A percentile compares a stretch with the other conserved stretches of the same genome.
These are phyloP conservation scores for Syzygium aromaticum DNA, from an alignment of 345 rosid genomes.

Conservation along the genomic window DNA sequence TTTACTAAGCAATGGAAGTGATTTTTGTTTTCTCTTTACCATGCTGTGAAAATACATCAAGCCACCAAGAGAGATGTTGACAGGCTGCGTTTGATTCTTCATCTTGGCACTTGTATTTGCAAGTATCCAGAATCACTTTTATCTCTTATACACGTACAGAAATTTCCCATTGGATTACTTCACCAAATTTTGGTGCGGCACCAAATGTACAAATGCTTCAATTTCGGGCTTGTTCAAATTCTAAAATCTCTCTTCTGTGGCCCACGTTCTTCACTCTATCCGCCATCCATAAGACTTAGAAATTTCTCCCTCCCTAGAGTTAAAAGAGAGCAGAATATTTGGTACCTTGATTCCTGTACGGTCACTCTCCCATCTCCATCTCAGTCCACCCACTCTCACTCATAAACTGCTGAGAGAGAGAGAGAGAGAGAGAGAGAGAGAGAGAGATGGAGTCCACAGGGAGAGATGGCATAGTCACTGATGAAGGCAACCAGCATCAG, in stretches of 20 bases:
- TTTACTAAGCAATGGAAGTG: not conserved
- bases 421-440: not conserved
- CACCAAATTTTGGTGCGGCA: not conserved
- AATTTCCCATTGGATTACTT: not conserved
- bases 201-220: not conserved
- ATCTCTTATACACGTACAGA: not conserved
- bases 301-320: not conserved
- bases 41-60: not conserved
- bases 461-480: not conserved
- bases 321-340: not conserved
- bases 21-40: not conserved
- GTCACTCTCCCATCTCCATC: not conserved
- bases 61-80: not conserved
- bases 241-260: not conserved
- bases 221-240: not conserved
- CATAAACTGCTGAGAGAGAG: not conserved
- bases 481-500: not conserved
- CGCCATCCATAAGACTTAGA: not conserved
- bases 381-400: not conserved
- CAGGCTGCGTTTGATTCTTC: not conserved
- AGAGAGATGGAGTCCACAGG: not conserved
- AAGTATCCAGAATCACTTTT: not conserved
- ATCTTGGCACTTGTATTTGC: not conserved
- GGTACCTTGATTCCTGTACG: not conserved
- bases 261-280: not conserved